A percentile compares a stretch with the other conserved stretches of the same genome.
phyloP scores from a whole-genome alignment of 2,329 filamentous ascomycete genomes.

The Colletotrichum liriopes region DNA sequence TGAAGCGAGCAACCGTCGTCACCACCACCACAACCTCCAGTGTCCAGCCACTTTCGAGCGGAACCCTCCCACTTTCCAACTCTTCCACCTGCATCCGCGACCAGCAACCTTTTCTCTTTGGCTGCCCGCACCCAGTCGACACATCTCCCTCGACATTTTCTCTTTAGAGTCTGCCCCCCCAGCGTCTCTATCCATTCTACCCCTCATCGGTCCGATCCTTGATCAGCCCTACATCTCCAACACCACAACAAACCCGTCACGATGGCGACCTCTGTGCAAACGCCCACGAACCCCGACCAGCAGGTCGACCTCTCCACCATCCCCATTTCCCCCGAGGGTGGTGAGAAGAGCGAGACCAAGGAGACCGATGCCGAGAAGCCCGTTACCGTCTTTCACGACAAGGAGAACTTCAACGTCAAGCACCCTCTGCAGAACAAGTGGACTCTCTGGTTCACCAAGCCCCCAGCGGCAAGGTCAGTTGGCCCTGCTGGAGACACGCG shows the following conservation, averaged over 20 bases:
- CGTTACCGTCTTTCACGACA: conserved; percentile 97
- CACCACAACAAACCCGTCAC: conserved; percentile 43
- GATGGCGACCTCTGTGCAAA: conserved; percentile 55
- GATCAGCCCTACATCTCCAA: conserved; percentile 13
- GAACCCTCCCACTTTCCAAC: conserved; percentile 40
- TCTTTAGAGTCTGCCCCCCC: conserved; percentile 19
- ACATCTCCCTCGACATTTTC: conserved; percentile 23
- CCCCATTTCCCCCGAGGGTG: conserved; percentile 76
- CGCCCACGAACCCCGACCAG: conserved; percentile 49
- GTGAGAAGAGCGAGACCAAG: conserved; percentile 65
- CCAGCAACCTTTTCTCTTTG: conserved; percentile 10
- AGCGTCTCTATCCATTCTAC: conserved; percentile 32
- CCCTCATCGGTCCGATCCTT: conserved; percentile 31
- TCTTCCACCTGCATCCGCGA: conserved; percentile 30
- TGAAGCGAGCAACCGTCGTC: conserved; percentile 40
- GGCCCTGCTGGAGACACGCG: conserved; percentile 38
- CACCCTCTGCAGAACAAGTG: conserved; percentile 97
- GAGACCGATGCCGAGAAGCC: conserved; percentile 72
- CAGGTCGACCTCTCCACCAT: conserved; percentile 80
- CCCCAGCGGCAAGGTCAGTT: conserved; percentile 89
- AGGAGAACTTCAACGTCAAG: conserved; percentile 99
- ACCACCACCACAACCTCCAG: conserved; percentile 18
- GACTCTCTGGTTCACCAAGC: conserved; percentile 99
- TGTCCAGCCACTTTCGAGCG: conserved; percentile 36
- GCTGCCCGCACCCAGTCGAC: conserved; percentile 15